phyloP scores from a whole-genome alignment of 805 yeast species.

The Ogataea trehaloabstinens region DNA sequence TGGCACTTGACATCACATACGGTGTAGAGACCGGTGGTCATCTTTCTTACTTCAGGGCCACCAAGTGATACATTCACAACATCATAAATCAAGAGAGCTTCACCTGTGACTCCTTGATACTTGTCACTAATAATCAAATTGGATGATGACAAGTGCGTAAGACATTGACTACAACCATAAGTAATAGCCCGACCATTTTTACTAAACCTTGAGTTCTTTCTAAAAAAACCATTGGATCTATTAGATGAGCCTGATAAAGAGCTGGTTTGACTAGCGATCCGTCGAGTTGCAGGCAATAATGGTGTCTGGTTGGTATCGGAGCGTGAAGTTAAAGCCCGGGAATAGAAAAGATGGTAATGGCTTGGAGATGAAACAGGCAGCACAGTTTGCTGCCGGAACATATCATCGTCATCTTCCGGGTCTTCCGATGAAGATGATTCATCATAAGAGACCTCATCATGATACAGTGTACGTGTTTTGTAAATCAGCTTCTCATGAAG shows the following conservation, averaged over 20 bases:
- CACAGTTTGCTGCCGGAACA: constrained; percentile 1
- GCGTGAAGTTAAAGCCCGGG: constrained; percentile 8
- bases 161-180: constrained; percentile 29
- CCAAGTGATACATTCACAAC: constrained; percentile 34
- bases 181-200: constrained; percentile 23
- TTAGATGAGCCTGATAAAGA: background rate
- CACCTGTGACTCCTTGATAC: constrained; percentile 57
- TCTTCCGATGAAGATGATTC: constrained; percentile 10
- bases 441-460: constrained; percentile 14
- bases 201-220: constrained; percentile 16
- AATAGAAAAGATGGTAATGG: constrained; percentile 11
- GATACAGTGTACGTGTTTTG: constrained; percentile 9
- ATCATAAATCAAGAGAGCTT: constrained; percentile 51
- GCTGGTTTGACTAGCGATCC: background rate
- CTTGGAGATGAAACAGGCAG: constrained; percentile 2
- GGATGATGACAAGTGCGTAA: constrained; percentile 30
- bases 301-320: constrained; percentile 9
- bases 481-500: constrained; percentile 7
- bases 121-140: constrained; percentile 31
- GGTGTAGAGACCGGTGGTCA: constrained; percentile 59
- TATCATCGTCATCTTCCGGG: constrained; percentile 11
- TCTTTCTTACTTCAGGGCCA: constrained; percentile 28
- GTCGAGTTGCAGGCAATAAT: background rate
- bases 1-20: constrained; percentile 59
- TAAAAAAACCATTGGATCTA: constrained; percentile 6